phyloP scores from a whole-genome alignment of 2,329 filamentous ascomycete species.

The Catunica adiposa region DNA sequence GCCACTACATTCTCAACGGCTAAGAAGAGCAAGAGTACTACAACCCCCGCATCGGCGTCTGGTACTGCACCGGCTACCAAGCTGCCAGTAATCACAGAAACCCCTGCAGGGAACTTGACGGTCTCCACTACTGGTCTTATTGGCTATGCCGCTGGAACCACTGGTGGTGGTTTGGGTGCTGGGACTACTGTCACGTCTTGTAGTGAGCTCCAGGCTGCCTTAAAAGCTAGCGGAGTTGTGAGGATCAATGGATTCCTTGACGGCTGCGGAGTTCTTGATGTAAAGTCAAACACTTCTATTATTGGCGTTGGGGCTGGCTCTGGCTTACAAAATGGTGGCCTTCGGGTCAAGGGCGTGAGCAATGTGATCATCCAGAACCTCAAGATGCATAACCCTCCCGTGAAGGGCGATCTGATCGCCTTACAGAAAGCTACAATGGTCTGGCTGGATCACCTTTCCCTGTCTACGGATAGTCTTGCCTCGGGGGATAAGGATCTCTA shows the following conservation, averaged over 20 bases:
- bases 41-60: not conserved
- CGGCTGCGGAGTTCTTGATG: constrained; percentile 27
- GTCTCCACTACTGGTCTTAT: constrained; percentile 16
- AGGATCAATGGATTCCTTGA: constrained; percentile 29
- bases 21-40: not conserved
- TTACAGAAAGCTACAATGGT: constrained; percentile 32
- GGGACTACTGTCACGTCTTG: constrained; percentile 30
- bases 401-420: constrained; percentile 34
- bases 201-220: constrained; percentile 24
- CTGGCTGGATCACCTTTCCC: constrained; percentile 30
- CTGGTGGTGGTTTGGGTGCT: constrained; percentile 29
- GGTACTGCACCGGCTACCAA: constrained; percentile 2
- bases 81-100: no score
- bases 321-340: constrained; percentile 26
- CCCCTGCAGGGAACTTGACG: constrained; percentile 14
- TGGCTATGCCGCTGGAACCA: constrained; percentile 25
- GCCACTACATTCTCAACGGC: not conserved
- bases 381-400: constrained; percentile 32
- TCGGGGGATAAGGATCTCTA: constrained; percentile 27
- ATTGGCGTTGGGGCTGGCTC: constrained; percentile 31
- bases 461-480: constrained; percentile 22
- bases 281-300: constrained; percentile 33
- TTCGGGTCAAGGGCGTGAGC: constrained; percentile 29
- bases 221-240: constrained; percentile 26
- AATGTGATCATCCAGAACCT: constrained; percentile 44